Percentiles rank a stretch among this genome's conserved stretches.
Evolutionary conservation across 768 basidiomycete species (phyloP).

Genomic region (Boletus insuetus): DNA sequence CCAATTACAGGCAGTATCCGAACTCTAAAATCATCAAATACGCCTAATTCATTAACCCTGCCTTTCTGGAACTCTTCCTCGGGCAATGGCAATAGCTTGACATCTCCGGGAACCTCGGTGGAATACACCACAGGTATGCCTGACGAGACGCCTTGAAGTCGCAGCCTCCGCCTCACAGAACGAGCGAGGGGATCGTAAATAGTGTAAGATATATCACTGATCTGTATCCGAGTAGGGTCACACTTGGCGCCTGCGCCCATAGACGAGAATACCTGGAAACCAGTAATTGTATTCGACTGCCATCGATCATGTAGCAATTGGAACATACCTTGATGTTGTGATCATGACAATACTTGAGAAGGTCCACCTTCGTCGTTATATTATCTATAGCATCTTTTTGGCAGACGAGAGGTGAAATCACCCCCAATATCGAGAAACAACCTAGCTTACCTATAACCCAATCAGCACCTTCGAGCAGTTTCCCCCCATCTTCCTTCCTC

Average conservation of each 20-base stretch:
- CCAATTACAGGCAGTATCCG: constrained; percentile 91
- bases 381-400: constrained; percentile 93
- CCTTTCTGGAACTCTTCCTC: constrained; percentile 94
- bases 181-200: constrained; percentile 95
- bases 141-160: constrained; percentile 54
- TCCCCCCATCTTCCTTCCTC: constrained; percentile 76
- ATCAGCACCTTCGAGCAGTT: constrained; percentile 76
- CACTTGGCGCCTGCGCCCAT: constrained; percentile 96
- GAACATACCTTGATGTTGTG: constrained; percentile 68
- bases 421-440: not conserved
- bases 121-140: constrained; percentile 92
- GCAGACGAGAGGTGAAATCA: constrained; percentile 5
- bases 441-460: constrained; percentile 83
- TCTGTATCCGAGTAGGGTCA: constrained; percentile 94
- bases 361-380: constrained; percentile 92
- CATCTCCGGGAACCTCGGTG: constrained; percentile 87
- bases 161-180: constrained; percentile 77
- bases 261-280: constrained; percentile 79
- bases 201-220: constrained; percentile 89
- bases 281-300: not conserved
- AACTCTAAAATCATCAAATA: constrained; percentile 91
- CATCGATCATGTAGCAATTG: not conserved
- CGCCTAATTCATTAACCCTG: constrained; percentile 81
- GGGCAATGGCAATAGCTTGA: constrained; percentile 84
- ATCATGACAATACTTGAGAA: constrained; percentile 85